Evolutionary conservation across 1,139 yeast genomes (phyloP), one percentile per base, ranked within the genome.

Genomic region (Petasospora rhodanensis): DNA sequence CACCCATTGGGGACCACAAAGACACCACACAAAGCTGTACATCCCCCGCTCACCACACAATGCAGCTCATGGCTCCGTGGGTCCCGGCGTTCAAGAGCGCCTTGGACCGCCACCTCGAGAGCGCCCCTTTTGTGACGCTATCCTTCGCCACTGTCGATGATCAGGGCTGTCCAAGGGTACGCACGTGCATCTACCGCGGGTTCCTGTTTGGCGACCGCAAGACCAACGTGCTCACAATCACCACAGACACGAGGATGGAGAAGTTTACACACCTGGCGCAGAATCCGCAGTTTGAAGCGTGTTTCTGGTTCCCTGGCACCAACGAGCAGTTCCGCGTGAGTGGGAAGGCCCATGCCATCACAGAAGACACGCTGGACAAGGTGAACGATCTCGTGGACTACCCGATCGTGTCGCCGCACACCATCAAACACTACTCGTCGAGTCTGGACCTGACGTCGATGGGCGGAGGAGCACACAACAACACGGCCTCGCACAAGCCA

Each of bases 181-280:
- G 95, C 45, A 80, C 93, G 0, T 73, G 85, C 43, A 76, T 83
- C 11, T 75, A 66, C 48, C 68, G 95, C 34, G 93, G 89, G 11
- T 85, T 83, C 60, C 59, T 85, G 28, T 85, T 84, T 51, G 68
- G 76, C 51, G 84, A 83, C 51, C 72, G 70, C 41, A 66, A 73
- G 37, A 78, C 80, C 26, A 85, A 83, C 49, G 74, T 81, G 8
- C 54, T 84, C 35, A 68, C 85, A 4, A 76, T 81, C 51, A 73
- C 82, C 27, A 79, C 94, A 2, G 95, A 85, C 58, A 66, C 68
- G 47, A 63, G 95, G 52, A 76, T 81, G 68, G 61, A 61, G 32
- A 85, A 85, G 55, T 70, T 70, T 47, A 57, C 61, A 16, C 84
- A 82, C 50, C 59, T 79, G 34, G 41, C 54, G 12, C 45, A 51